phyloP scores from a whole-genome alignment of 2,329 filamentous ascomycete genomes.

The Beauveria brongniartii region DNA sequence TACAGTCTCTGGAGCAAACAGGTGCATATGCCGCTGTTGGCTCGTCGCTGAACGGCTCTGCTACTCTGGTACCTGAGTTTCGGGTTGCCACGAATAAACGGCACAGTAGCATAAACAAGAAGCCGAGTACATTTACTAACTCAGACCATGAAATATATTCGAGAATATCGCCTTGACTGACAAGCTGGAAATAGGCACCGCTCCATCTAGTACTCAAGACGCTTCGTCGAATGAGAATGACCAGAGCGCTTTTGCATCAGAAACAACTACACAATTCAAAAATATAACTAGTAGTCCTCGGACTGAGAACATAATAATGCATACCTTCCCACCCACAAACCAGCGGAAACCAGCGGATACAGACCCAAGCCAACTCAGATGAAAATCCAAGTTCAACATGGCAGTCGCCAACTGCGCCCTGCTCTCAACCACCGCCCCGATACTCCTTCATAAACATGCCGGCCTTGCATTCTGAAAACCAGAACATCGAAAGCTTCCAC shows the following conservation, averaged over 20 bases:
- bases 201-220: background rate
- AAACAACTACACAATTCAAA: background rate
- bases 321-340: background rate
- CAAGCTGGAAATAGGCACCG: background rate
- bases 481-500: background rate
- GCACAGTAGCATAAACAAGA: background rate
- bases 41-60: too few species aligned
- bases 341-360: too few species aligned
- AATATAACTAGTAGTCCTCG: too few species aligned
- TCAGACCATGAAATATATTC: background rate
- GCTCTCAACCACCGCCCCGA: background rate
- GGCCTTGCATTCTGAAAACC: background rate
- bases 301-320: background rate
- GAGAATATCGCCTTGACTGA: background rate
- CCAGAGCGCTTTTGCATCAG: background rate
- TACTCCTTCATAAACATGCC: background rate
- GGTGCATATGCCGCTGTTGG: background rate
- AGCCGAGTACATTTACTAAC: background rate
- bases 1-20: background rate
- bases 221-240: background rate
- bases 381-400: background rate
- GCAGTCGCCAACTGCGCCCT: background rate
- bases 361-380: background rate
- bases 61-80: background rate
- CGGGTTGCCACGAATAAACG: background rate